Evolutionary conservation across 2,329 filamentous ascomycete species (phyloP).

Genomic region (Coniochaeta prunicola): DNA sequence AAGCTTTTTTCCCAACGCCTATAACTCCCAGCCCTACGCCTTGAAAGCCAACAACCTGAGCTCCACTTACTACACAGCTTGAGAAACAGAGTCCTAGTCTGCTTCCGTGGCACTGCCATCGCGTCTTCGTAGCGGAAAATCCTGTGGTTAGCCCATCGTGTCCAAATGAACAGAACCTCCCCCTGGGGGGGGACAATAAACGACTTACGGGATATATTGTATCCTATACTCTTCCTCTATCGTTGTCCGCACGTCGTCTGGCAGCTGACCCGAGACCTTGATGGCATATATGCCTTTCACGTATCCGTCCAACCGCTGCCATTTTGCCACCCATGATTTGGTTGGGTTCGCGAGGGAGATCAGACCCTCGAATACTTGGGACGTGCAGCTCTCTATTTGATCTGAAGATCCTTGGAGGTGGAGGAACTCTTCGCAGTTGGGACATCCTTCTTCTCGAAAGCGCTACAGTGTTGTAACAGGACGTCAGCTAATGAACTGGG

Average conservation of each 20-base stretch:
- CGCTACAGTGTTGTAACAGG: constrained; percentile 41
- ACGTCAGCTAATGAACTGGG: neutral
- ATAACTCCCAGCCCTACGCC: neutral
- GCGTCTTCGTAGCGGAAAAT: constrained; percentile 28
- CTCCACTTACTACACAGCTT: neutral
- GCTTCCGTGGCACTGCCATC: constrained; percentile 49
- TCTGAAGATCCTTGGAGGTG: constrained; percentile 74
- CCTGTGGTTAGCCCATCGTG: constrained; percentile 5
- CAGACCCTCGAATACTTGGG: constrained; percentile 89
- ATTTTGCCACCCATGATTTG: constrained; percentile 91
- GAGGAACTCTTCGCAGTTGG: constrained; percentile 93
- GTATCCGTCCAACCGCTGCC: constrained; percentile 86
- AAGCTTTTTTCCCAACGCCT: neutral
- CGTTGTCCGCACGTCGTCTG: constrained; percentile 54
- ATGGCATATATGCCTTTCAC: constrained; percentile 87
- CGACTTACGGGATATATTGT: constrained; percentile 58
- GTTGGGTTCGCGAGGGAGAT: constrained; percentile 78
- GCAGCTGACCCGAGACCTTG: constrained; percentile 80
- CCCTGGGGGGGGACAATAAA: constrained; percentile 22
- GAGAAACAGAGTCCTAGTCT: constrained; percentile 17
- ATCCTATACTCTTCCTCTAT: constrained; percentile 58
- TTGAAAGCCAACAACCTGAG: neutral
- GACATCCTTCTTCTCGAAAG: constrained; percentile 83
- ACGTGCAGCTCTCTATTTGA: constrained; percentile 85
- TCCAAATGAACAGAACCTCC: neutral